These are phyloP conservation scores for Septoria petroselini DNA, from an alignment of 2,329 filamentous ascomycete species.

Conservation along the genomic window DNA sequence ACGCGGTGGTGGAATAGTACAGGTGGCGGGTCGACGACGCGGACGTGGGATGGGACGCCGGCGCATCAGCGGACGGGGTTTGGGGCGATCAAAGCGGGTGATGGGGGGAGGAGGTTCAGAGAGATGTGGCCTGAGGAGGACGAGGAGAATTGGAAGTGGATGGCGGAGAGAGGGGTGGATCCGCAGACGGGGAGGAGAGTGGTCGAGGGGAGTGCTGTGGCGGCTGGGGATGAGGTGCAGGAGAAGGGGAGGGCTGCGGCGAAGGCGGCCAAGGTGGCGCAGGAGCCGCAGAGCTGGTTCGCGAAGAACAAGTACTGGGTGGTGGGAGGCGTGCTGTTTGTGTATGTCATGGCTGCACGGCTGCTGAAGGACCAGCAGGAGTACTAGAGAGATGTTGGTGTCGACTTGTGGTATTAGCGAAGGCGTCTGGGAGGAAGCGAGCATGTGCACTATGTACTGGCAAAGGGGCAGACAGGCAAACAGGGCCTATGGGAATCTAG, in stretches of 20 bases:
- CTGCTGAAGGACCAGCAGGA: conserved; percentile 56
- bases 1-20: conserved; percentile 97
- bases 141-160: conserved; percentile 86
- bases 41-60: conserved; percentile 39
- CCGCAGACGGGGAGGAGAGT: conserved; percentile 61
- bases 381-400: conserved; percentile 3
- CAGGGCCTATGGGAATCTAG: too few species aligned
- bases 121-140: conserved; percentile 88
- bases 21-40: conserved; percentile 70
- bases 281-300: conserved; percentile 80
- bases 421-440: too few species aligned
- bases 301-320: conserved; percentile 75
- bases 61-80: conserved; percentile 61
- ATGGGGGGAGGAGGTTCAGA: conserved; percentile 86
- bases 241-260: conserved; percentile 65
- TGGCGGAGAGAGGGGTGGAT: conserved; percentile 79
- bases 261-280: conserved; percentile 72
- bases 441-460: too few species aligned
- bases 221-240: conserved; percentile 60
- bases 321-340: conserved; percentile 66
- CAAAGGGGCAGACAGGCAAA: too few species aligned
- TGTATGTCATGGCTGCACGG: conserved; percentile 79
- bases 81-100: conserved; percentile 77
- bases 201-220: conserved; percentile 54
- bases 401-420: too few species aligned